Evolutionary conservation across 2,329 filamentous ascomycete species (phyloP).

Genomic region (Diplodia mutila): DNA sequence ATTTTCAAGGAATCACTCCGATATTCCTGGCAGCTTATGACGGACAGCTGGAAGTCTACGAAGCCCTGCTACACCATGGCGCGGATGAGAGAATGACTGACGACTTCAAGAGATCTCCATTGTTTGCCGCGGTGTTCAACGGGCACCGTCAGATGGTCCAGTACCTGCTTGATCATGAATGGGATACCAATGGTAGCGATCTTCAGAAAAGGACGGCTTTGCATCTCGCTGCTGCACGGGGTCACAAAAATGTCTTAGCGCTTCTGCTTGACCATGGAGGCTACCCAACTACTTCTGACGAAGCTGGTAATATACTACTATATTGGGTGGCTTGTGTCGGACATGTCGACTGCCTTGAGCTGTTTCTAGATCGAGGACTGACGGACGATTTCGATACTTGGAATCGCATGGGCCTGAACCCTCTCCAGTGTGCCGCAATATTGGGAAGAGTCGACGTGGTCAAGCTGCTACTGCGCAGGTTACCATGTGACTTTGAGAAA

Average conservation of each 20-base stretch:
- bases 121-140: no score
- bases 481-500: not conserved
- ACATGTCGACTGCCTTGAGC: not conserved
- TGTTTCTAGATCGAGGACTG: not conserved
- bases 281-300: not conserved
- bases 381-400: not conserved
- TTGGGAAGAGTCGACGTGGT: not conserved
- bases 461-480: not conserved
- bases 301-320: rapidly evolving
- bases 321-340: not conserved
- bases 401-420: rapidly evolving
- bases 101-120: not conserved
- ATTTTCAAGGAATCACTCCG: rapidly evolving
- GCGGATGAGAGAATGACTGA: not conserved
- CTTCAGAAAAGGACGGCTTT: not conserved
- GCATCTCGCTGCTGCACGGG: rapidly evolving
- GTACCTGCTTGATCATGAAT: not conserved
- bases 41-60: not conserved
- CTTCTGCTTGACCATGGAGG: not conserved
- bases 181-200: not conserved
- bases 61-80: not conserved
- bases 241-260: not conserved
- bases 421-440: not conserved
- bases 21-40: not conserved
- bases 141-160: no score